These are phyloP conservation scores for Epichloe gansuensis DNA, from an alignment of 2,329 filamentous ascomycete genomes.

Conservation along the genomic window DNA sequence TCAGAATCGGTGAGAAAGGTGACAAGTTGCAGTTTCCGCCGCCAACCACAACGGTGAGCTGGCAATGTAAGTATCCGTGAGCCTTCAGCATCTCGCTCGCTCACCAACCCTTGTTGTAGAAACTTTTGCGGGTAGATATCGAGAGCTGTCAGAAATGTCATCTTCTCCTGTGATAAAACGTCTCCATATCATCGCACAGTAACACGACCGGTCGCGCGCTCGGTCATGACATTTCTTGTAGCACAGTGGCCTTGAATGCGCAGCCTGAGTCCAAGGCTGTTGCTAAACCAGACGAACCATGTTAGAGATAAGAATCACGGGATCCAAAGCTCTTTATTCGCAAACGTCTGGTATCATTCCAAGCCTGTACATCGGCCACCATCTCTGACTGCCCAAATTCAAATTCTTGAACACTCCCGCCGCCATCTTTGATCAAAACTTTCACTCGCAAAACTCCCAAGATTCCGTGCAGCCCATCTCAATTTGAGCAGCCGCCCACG, in stretches of 20 bases:
- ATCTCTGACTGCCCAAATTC: no score
- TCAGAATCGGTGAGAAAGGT: neutral
- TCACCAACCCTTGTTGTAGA: neutral
- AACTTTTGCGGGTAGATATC: neutral
- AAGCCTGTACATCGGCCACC: no score
- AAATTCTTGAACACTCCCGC: no score
- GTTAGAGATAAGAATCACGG: neutral
- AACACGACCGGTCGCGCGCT: neutral
- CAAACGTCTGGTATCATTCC: neutral
- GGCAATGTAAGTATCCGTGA: conserved; percentile 4
- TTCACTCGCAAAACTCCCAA: no score
- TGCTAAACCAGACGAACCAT: neutral
- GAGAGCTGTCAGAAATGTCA: neutral
- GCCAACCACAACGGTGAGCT: conserved; percentile 2
- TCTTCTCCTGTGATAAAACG: neutral
- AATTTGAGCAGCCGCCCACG: neutral
- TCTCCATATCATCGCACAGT: neutral
- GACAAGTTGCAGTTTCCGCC: neutral
- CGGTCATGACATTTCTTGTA: neutral
- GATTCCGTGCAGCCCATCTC: no score
- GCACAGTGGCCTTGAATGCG: neutral
- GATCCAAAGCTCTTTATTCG: neutral
- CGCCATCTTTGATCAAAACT: no score
- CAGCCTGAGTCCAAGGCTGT: neutral
- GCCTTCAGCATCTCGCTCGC: neutral